Evolutionary conservation across 192 early-diverging fungal genomes (phyloP).

Genomic region (Podila verticillata): DNA sequence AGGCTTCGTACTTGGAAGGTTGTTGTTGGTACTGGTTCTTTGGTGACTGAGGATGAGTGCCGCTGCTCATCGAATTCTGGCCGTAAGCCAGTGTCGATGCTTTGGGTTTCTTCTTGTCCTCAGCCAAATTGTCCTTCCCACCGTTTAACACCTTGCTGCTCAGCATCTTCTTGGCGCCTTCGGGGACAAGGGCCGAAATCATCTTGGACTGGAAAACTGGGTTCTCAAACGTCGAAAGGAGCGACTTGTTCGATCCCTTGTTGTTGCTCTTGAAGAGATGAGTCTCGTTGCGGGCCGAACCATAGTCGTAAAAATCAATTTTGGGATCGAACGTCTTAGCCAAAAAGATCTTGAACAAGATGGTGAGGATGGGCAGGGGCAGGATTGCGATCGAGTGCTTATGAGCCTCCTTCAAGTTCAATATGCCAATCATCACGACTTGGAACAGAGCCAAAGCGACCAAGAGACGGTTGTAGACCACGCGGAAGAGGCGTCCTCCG

Average conservation of each 20-base stretch:
- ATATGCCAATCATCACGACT: conserved; percentile 68
- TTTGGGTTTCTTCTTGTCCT: conserved; percentile 9
- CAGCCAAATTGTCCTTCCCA: conserved; percentile 16
- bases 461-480: conserved; percentile 74
- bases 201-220: conserved; percentile 70
- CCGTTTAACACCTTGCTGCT: conserved; percentile 68
- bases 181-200: conserved; percentile 74
- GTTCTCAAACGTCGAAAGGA: conserved; percentile 72
- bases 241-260: conserved; percentile 7
- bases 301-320: conserved; percentile 63
- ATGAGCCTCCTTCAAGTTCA: conserved; percentile 58
- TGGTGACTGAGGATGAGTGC: neutral
- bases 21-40: neutral
- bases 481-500: conserved; percentile 76
- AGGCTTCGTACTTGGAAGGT: conserved; percentile 10
- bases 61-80: conserved; percentile 1
- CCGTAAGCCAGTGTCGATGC: neutral
- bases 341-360: conserved; percentile 61
- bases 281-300: conserved; percentile 51
- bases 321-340: conserved; percentile 56
- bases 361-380: conserved; percentile 70
- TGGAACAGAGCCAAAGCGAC: conserved; percentile 74
- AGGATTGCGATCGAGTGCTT: conserved; percentile 57
- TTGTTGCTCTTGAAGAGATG: conserved; percentile 35
- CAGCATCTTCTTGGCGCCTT: conserved; percentile 70